Base-by-base conservation (phyloP, 1,284 basidiomycete genomes). In the Porogramme epimiltina region DNA sequence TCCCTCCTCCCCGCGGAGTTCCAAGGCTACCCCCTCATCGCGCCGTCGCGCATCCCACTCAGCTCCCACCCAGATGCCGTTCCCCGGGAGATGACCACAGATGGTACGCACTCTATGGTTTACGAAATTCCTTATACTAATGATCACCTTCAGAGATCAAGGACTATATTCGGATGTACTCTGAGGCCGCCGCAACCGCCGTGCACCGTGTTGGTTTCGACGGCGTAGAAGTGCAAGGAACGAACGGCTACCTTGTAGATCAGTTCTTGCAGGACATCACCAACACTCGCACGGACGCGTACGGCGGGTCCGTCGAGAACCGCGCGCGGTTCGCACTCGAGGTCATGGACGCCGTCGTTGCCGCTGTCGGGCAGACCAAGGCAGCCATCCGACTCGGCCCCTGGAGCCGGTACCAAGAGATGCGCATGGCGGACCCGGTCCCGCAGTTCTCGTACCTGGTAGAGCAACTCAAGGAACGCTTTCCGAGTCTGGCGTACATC, bases 401-500 rank as follows among this genome's bases (percentile, higher is more conserved):
- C 0, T 85, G 76, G 74, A 33, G 36, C 20, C 3, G 4, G 26
- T 50, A 50, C 36, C 42, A 40, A 36, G 49, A 50, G 16, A 49
- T 49, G 48, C 42, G 69, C 23, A 75, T 78, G 73, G 52, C 65
- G 6, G 73, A 82, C 46, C 84, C 80, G 0, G 59, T 72, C 40
- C 74, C 76, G 0, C 73, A 70, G 0, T 80, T 73, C 66, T 52
- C 65, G 8, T 68, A 75, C 46, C 52, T 80, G 4, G 66, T 70
- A 0, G 56, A 60, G 1, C 59, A 70, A 16, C 60, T 81, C 19
- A 66, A 64, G 46, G 47, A 71, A 34, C 57, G 66, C 2, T 70
- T 72, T 56, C 76, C 80, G n/a, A 61, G 73, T n/a, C 65, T 87
- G 10, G 80, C 81, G 0, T 87, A 84, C 62, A 54, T 86, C 18